Evolutionary conservation across 2,329 filamentous ascomycete genomes (phyloP), one percentile per base, ranked within the genome.

Genomic region (Mycosphaerella arachidis): DNA sequence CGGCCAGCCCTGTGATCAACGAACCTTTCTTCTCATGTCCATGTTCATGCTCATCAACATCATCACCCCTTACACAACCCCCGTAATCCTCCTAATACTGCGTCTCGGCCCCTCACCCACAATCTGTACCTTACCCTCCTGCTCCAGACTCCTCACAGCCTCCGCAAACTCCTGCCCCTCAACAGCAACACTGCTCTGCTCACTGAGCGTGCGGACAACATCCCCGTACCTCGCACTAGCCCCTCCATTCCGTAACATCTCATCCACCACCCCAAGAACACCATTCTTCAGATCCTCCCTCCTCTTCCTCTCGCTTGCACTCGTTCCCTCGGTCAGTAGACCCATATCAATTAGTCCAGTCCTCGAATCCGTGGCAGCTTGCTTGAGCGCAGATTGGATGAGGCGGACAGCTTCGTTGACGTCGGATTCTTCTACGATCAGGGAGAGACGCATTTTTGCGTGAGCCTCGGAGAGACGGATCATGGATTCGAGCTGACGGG

Each of bases 261-360:
- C 92, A 71, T 97, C 93, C 12, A 99, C 75, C 20, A 92, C 78
- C 35, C 78, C 79, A 35, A 96, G 73, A 0, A 96, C 81, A 0
- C 89, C 92, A 58, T 84, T 85, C 81, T 95, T 96, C 70, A 99
- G 78, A 73, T 97, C 92, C 43, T 89, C 86, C 72, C 87, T 89
- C 65, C 91, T 82, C 72, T 90, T 87, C 54, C 94, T 82, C 74
- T 97, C 94, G n/a, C 86, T 86, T 0, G 91, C 87, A 68, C 89
- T 92, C 1, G 91, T 95, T n/a, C 94, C 94, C 72, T 97, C 94
- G 0, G 92, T 97, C 63, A 99, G 81, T 53, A 99, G 80, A 58
- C 90, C 89, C 94, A 99, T 97, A 73, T 99, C 94, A 70, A 99
- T 97, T 59, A 96, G 82, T 57, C 94, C 94, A 0, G 88, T 91